phyloP scores from a whole-genome alignment of 257 asterid species.

The Lycium ferocissimum region DNA sequence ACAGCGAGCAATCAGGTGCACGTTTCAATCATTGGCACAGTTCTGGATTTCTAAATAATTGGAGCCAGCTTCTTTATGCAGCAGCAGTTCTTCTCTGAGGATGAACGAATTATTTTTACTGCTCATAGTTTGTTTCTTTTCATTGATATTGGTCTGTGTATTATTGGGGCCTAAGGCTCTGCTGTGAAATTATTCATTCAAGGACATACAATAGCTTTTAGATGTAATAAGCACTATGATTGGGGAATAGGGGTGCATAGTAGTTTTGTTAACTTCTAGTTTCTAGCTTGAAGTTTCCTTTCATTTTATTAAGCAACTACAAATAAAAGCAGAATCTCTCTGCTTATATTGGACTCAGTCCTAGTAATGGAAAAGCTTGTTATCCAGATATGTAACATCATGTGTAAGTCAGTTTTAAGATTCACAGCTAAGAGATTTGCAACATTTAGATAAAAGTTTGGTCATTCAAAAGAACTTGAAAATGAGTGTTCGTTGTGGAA shows the following conservation, averaged over 20 bases:
- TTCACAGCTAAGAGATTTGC: not conserved
- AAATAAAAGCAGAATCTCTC: not conserved
- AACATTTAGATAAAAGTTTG: not conserved
- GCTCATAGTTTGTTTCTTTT: not conserved
- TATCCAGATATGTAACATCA: not conserved
- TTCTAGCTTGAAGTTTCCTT: conserved; percentile 2
- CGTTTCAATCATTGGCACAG: conserved; percentile 75
- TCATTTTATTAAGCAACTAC: conserved; percentile 7
- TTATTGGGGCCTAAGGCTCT: not conserved
- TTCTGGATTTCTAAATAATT: conserved; percentile 73
- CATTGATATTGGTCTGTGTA: conserved; percentile 1
- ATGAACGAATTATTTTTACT: not conserved
- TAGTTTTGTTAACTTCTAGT: not conserved
- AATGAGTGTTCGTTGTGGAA: not conserved
- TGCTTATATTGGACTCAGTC: conserved; percentile 2
- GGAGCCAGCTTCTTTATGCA: conserved; percentile 72
- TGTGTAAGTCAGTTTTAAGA: not conserved
- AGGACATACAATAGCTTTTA: conserved; percentile 13
- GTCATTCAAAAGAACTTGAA: not conserved
- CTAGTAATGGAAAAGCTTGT: not conserved
- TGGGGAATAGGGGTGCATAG: not conserved
- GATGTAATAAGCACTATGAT: conserved; percentile 1
- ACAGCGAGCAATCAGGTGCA: conserved; percentile 38
- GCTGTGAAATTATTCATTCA: conserved; percentile 2
- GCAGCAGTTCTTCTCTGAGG: conserved; percentile 34